Conservation (phyloP, 768 basidiomycete species). For the Boletus subcaerulescens region DNA sequence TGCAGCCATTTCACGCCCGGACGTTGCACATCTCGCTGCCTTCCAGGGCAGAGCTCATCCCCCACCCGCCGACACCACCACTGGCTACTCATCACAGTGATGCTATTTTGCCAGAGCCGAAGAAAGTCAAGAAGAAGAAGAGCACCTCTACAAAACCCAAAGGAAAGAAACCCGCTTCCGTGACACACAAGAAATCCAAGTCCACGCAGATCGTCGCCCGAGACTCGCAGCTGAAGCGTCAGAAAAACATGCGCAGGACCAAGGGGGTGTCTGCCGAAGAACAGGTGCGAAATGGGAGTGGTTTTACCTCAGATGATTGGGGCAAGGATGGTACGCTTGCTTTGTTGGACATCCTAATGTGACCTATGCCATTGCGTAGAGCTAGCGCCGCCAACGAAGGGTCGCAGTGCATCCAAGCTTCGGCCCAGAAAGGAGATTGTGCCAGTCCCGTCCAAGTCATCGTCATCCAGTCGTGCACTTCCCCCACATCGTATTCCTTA, state of each 20-base stretch:
- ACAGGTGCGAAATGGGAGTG: not conserved
- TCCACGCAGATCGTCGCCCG: not conserved
- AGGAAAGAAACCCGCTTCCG: not conserved
- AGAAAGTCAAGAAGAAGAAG: not conserved
- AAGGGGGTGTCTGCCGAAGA: not conserved
- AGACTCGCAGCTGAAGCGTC: not conserved
- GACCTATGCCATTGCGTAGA: not conserved
- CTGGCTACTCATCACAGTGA: not conserved
- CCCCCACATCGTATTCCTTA: constrained; percentile 26
- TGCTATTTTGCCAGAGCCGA: not conserved
- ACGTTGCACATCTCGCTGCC: constrained; percentile 6
- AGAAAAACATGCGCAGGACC: constrained; percentile 2
- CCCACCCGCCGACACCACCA: not conserved
- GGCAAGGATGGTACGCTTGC: constrained; percentile 23
- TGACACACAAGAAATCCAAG: constrained; percentile 8
- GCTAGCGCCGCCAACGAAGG: constrained; percentile 13
- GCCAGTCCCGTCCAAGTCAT: not conserved
- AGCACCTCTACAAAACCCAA: not conserved
- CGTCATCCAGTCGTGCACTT: constrained; percentile 10
- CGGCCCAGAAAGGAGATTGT: constrained; percentile 6
- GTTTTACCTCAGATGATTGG: constrained; percentile 18
- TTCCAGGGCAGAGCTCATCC: not conserved
- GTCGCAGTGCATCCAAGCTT: not conserved
- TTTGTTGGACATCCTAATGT: not conserved
- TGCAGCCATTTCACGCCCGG: constrained; percentile 12